Evolutionary conservation across 2,329 filamentous ascomycete species (phyloP), one percentile per base, ranked within the genome.

Genomic region (Botrytis galanthina): DNA sequence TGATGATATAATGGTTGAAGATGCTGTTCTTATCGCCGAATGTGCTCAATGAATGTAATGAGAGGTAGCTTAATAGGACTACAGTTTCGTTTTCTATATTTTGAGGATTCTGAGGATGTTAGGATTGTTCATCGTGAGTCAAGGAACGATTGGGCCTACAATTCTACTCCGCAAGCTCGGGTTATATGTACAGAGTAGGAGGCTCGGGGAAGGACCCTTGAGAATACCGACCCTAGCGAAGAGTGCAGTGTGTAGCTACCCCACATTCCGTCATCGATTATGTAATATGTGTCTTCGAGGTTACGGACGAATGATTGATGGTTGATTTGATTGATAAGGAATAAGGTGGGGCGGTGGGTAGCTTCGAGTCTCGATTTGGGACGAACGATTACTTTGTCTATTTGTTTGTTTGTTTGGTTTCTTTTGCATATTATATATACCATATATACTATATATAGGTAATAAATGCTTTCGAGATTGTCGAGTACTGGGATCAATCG

Each of bases 181-280:
- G 46, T 46, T 0, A 48, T 22, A n/a, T n/a, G n/a, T n/a, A n/a
- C n/a, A n/a, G n/a, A n/a, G n/a, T n/a, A 26, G 46, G 46, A 48
- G 10, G 46, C 46, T 22, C 22, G 46, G 46, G 46, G 46, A 46
- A 22, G 44, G 44, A 46, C 20, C 26, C 46, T 48, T 20, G 44
- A 9, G 7, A 22, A 39, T 39, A 37, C 37, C 37, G 37, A 39
- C 39, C 39, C 44, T 46, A 37, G 37, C 10, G 37, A 10, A 39
- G 37, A 8, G 44, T 46, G 8, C 7, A 22, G 7, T 9, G 18
- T 48, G 8, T 61, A 62, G 61, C 20, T 66, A 66, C 63, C 63
- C 63, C 63, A 67, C 63, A 51, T 51, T 51, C 18, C 63, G 63
- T 67, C 44, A 67, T 67, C 37, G 63, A 37, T 67, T 67, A 51